Percentiles rank a stretch among this genome's conserved stretches.
These are phyloP conservation scores for Aspergillus piperis DNA, from an alignment of 2,329 filamentous ascomycete genomes.

Conservation along the genomic window DNA sequence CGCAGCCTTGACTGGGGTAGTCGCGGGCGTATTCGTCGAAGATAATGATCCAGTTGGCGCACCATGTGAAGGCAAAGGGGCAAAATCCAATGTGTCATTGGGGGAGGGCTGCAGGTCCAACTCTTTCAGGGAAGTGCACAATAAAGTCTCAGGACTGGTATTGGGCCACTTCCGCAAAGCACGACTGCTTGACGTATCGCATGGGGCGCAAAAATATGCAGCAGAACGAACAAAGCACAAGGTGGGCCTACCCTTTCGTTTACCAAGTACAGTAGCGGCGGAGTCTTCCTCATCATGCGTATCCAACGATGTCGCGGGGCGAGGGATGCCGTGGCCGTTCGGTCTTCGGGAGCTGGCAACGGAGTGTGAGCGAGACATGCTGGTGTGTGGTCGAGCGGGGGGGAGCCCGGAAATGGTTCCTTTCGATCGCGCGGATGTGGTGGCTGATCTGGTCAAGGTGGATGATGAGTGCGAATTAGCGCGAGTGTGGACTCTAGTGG, in stretches of 20 bases:
- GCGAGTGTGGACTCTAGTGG: constrained; percentile 45
- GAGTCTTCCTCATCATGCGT: constrained; percentile 41
- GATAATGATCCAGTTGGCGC: constrained; percentile 15
- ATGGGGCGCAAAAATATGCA: constrained; percentile 18
- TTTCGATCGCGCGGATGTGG: constrained; percentile 49
- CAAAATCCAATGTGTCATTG: constrained; percentile 18
- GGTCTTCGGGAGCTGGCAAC: constrained; percentile 53
- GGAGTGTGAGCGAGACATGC: constrained; percentile 53
- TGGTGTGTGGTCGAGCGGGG: constrained; percentile 47
- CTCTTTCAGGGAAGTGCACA: constrained; percentile 11
- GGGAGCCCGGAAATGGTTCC: constrained; percentile 57
- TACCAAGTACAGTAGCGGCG: constrained; percentile 41
- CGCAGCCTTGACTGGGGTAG: constrained; percentile 45
- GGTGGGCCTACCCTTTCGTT: constrained; percentile 56
- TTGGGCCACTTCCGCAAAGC: not conserved
- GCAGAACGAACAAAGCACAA: constrained; percentile 34
- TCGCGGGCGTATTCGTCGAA: constrained; percentile 22
- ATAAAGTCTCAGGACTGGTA: not conserved
- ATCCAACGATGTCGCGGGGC: constrained; percentile 46
- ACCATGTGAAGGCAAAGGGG: constrained; percentile 11
- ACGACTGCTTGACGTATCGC: constrained; percentile 14
- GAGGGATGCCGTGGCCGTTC: constrained; percentile 45
- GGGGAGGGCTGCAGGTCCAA: constrained; percentile 11
- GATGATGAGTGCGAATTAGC: constrained; percentile 40
- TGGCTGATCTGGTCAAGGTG: constrained; percentile 39